Evolutionary conservation across 768 basidiomycete genomes (phyloP).

Genomic region (Mycena leptocephala): DNA sequence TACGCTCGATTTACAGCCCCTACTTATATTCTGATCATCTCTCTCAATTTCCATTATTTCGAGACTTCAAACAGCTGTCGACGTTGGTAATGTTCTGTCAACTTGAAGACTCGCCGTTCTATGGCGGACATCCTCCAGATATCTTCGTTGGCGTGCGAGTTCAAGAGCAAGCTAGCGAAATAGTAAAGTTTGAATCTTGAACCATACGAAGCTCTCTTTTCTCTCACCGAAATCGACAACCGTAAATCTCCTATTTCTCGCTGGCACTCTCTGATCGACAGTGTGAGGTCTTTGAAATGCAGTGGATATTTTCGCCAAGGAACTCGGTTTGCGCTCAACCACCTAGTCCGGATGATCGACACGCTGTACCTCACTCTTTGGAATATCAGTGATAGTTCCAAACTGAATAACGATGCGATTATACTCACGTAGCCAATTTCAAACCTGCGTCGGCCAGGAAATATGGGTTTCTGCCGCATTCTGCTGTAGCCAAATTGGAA

Average conservation of each 20-base stretch:
- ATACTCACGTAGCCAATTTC: conserved; percentile 4
- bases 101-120: background rate
- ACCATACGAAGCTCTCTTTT: background rate
- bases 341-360: background rate
- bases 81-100: background rate
- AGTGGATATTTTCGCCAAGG: background rate
- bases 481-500: background rate
- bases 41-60: no score
- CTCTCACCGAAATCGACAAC: background rate
- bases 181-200: background rate
- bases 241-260: background rate
- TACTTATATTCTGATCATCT: no score
- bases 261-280: background rate
- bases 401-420: background rate
- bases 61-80: background rate
- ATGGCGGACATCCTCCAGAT: background rate
- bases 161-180: background rate
- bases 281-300: background rate
- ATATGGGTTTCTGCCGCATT: background rate
- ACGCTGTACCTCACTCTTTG: background rate
- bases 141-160: background rate
- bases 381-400: background rate
- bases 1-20: no score
- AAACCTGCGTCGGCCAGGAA: background rate
- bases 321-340: background rate